A percentile compares a stretch with the other conserved stretches of the same genome.
These are phyloP conservation scores for Boletus sp. DNA, from an alignment of 768 basidiomycete genomes.

Conservation along the genomic window DNA sequence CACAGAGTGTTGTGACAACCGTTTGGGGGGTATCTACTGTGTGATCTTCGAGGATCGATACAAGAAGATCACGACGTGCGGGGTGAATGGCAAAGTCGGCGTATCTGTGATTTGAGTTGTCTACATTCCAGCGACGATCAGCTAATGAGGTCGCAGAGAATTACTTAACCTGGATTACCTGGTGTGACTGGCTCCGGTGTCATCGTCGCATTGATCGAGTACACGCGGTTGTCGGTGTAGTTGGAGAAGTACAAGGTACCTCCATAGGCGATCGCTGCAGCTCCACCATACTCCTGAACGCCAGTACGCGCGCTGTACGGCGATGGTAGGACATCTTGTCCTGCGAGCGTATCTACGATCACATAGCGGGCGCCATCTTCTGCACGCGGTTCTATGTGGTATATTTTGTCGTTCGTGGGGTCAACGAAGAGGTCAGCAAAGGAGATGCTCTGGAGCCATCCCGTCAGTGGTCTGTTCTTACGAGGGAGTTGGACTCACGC, in stretches of 20 bases:
- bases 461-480: background rate
- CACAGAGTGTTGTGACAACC: slow-evolving; percentile 49
- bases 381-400: slow-evolving; percentile 60
- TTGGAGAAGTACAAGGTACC: slow-evolving; percentile 59
- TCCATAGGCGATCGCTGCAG: slow-evolving; percentile 49
- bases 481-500: slow-evolving; percentile 30
- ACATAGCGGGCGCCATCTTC: slow-evolving; percentile 53
- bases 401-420: slow-evolving; percentile 40
- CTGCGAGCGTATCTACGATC: slow-evolving; percentile 47
- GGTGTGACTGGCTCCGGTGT: slow-evolving; percentile 52
- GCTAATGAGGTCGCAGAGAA: background rate
- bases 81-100: slow-evolving; percentile 64
- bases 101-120: slow-evolving; percentile 44
- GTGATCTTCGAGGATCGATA: slow-evolving; percentile 71
- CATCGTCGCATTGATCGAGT: slow-evolving; percentile 32
- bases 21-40: slow-evolving; percentile 39
- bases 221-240: slow-evolving; percentile 50
- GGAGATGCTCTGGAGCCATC: slow-evolving; percentile 24
- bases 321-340: slow-evolving; percentile 49
- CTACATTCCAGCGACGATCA: slow-evolving; percentile 7
- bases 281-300: slow-evolving; percentile 75
- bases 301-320: slow-evolving; percentile 54
- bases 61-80: slow-evolving; percentile 46
- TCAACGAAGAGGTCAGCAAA: slow-evolving; percentile 53
- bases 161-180: slow-evolving; percentile 38